A percentile compares a stretch with the other conserved stretches of the same genome.
Evolutionary conservation across 345 rosid species (phyloP).

Genomic region (Camelina sativa): DNA sequence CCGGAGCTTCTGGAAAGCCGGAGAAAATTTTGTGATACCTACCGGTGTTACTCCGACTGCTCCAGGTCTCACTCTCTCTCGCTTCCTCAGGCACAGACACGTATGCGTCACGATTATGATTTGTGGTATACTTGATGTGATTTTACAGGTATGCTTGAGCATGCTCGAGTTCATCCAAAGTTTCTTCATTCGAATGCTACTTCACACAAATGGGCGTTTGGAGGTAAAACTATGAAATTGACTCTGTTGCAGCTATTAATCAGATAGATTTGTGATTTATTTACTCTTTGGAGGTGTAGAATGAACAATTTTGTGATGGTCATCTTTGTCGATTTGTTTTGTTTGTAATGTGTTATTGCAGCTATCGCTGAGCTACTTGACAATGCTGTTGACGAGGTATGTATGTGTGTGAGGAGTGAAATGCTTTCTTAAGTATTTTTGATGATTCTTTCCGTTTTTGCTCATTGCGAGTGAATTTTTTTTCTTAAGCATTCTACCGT

Average conservation of each 20-base stretch:
- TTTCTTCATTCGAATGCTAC: constrained; percentile 98
- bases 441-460: neutral
- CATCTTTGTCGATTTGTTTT: neutral
- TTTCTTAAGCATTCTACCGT: neutral
- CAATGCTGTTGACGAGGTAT: constrained; percentile 96
- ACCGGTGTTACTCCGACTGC: constrained; percentile 38
- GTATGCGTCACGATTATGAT: neutral
- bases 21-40: constrained; percentile 46
- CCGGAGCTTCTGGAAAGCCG: constrained; percentile 92
- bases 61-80: neutral
- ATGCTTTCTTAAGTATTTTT: constrained; percentile 4
- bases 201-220: constrained; percentile 98
- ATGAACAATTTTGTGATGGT: neutral
- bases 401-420: constrained; percentile 44
- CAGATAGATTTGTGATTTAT: neutral
- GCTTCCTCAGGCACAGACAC: neutral
- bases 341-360: constrained; percentile 47
- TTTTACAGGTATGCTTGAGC: constrained; percentile 66
- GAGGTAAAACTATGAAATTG: constrained; percentile 53
- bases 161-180: constrained; percentile 93
- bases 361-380: constrained; percentile 97
- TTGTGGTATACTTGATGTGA: constrained; percentile 2
- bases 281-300: neutral
- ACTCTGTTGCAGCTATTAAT: neutral
- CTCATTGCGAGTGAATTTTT: constrained; percentile 1